phyloP scores from a whole-genome alignment of 2,329 filamentous ascomycete genomes.

The Hyphodiscus sp. region DNA sequence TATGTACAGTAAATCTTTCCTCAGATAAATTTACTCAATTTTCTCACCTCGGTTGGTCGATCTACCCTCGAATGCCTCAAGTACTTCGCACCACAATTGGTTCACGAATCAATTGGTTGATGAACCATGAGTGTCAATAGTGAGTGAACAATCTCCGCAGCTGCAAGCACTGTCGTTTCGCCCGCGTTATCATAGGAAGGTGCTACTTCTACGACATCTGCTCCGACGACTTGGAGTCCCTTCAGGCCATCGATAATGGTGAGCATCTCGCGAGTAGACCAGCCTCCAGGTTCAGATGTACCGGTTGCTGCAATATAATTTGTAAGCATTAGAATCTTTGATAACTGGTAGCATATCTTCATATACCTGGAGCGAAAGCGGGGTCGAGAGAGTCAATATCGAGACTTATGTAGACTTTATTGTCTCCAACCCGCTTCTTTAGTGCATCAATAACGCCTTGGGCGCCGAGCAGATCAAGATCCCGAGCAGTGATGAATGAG shows the following conservation, averaged over 20 bases:
- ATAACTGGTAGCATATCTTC: not conserved
- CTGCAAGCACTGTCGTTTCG: not conserved
- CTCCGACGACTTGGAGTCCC: not conserved
- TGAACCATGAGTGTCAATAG: not conserved
- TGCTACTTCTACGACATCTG: not conserved
- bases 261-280: not conserved
- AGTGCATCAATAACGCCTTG: slow-evolving; percentile 37
- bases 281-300: not conserved
- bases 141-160: not conserved
- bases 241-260: not conserved
- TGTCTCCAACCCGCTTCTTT: slow-evolving; percentile 42
- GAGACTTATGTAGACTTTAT: slow-evolving; percentile 46
- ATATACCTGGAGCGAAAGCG: slow-evolving; percentile 37
- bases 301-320: not conserved
- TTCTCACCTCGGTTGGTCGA: too few relatives aligned
- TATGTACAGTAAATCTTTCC: too few relatives aligned
- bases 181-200: not conserved
- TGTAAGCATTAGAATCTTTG: not conserved
- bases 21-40: too few relatives aligned
- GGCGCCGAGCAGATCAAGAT: slow-evolving; percentile 39
- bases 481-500: slow-evolving; percentile 47
- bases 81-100: too few relatives aligned
- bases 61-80: too few relatives aligned
- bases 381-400: slow-evolving; percentile 48
- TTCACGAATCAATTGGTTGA: not conserved